Conservation (phyloP, 2,329 filamentous ascomycete genomes). For the Diaporthe caulivora region DNA sequence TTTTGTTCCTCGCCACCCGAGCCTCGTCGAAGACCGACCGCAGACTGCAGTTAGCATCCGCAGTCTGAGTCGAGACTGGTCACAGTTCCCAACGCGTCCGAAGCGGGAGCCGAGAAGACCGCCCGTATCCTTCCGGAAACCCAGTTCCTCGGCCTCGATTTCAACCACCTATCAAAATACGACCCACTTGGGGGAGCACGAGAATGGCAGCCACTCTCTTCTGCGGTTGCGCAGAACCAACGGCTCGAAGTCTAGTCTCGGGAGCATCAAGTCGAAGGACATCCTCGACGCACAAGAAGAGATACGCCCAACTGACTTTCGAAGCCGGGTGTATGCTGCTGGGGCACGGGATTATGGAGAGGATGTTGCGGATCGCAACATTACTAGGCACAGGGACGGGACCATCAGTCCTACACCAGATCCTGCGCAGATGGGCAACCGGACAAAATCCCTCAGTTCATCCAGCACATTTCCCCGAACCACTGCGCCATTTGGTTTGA, state of each 20-base stretch:
- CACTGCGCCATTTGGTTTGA: background rate
- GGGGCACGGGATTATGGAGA: conserved; percentile 71
- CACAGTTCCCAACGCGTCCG: conserved; percentile 18
- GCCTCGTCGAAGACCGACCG: conserved; percentile 48
- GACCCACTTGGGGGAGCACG: background rate
- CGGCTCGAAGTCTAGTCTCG: conserved; percentile 31
- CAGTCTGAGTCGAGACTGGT: conserved; percentile 19
- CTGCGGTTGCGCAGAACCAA: conserved; percentile 14
- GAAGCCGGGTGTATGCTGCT: conserved; percentile 60
- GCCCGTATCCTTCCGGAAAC: conserved; percentile 41
- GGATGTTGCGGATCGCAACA: conserved; percentile 73
- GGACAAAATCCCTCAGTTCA: background rate
- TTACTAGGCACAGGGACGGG: conserved; percentile 51
- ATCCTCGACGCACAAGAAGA: conserved; percentile 70
- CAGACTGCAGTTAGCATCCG: conserved; percentile 47
- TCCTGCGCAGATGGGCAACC: background rate
- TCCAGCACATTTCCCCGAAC: background rate
- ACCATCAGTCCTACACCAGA: conserved; percentile 4
- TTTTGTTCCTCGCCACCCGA: conserved; percentile 47
- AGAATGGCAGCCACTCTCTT: conserved; percentile 12
- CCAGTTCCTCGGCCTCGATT: conserved; percentile 28
- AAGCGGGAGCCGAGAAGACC: conserved; percentile 35
- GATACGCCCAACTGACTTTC: conserved; percentile 62
- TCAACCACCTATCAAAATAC: conserved; percentile 24
- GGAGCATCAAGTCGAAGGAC: conserved; percentile 45